A percentile compares a stretch with the other conserved stretches of the same genome.
phyloP scores from a whole-genome alignment of 163 green algal species.

The Scenedesmus sp. region DNA sequence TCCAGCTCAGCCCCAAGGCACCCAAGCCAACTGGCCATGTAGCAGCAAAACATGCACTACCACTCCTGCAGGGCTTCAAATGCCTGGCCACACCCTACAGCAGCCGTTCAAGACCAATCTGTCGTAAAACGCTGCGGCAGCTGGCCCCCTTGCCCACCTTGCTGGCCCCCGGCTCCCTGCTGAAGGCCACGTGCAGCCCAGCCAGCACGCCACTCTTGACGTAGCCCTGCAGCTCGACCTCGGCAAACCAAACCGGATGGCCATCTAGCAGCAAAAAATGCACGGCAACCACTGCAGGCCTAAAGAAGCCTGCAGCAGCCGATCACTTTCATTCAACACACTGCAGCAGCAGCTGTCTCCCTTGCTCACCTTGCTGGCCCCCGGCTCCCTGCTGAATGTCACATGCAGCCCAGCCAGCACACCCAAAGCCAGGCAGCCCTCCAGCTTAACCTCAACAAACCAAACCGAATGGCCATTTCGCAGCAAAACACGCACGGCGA shows the following conservation, averaged over 20 bases:
- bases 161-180: constrained; percentile 53
- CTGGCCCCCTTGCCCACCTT: constrained; percentile 55
- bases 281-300: constrained; percentile 66
- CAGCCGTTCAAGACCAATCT: too few species aligned
- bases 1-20: constrained; percentile 71
- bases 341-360: too few species aligned
- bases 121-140: too few species aligned
- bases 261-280: neutral
- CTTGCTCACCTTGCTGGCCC: constrained; percentile 56
- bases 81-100: too few species aligned
- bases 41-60: neutral
- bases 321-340: too few species aligned
- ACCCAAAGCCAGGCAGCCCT: constrained; percentile 57
- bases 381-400: constrained; percentile 82
- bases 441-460: constrained; percentile 55
- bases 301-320: constrained; percentile 51
- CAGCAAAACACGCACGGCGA: neutral
- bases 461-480: too few species aligned
- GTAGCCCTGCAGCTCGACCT: constrained; percentile 63
- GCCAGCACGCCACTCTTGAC: constrained; percentile 67
- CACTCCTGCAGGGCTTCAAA: constrained; percentile 75
- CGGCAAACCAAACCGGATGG: too few species aligned
- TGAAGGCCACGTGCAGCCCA: constrained; percentile 88
- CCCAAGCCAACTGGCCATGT: too few species aligned
- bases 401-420: constrained; percentile 78